phyloP scores from a whole-genome alignment of 2,329 filamentous ascomycete species.

The Monosporascus ibericus region DNA sequence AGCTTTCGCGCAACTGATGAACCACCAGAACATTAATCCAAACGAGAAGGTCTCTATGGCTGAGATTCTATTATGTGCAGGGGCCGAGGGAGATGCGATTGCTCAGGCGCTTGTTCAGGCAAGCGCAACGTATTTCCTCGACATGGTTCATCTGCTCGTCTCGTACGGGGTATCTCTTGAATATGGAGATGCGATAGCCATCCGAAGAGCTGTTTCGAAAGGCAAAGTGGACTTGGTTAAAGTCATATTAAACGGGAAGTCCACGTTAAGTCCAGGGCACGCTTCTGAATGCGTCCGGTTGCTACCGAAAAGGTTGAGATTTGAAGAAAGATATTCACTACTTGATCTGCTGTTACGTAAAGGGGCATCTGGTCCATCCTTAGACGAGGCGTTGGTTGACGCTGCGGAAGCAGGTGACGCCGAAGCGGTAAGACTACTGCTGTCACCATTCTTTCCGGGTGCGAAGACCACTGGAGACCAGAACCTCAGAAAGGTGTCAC shows the following conservation, averaged over 20 bases:
- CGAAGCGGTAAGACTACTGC: slow-evolving; percentile 41
- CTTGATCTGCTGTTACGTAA: slow-evolving; percentile 42
- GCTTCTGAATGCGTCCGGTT: slow-evolving; percentile 45
- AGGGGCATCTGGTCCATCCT: slow-evolving; percentile 40
- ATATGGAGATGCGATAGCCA: slow-evolving; percentile 42
- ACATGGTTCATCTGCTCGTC: slow-evolving; percentile 49
- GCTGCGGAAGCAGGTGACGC: slow-evolving; percentile 42
- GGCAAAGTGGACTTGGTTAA: slow-evolving; percentile 41
- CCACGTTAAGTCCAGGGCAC: slow-evolving; percentile 34
- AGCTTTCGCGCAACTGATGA: slow-evolving; percentile 43
- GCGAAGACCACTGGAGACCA: slow-evolving; percentile 19
- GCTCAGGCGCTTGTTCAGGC: slow-evolving; percentile 43
- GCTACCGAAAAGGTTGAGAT: slow-evolving; percentile 40
- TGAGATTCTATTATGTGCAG: slow-evolving; percentile 52
- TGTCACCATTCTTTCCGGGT: slow-evolving; percentile 41
- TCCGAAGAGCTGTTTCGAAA: slow-evolving; percentile 42
- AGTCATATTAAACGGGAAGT: slow-evolving; percentile 39
- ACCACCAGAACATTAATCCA: slow-evolving; percentile 38
- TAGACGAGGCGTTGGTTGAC: slow-evolving; percentile 46
- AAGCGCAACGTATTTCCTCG: slow-evolving; percentile 42
- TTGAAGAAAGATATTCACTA: slow-evolving; percentile 38
- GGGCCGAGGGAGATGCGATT: slow-evolving; percentile 46
- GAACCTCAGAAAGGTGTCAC: slow-evolving; percentile 22
- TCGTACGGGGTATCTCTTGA: slow-evolving; percentile 49
- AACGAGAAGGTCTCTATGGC: slow-evolving; percentile 45